Base-by-base conservation (phyloP, 2,329 filamentous ascomycete species). In the Fusarium graminum region DNA sequence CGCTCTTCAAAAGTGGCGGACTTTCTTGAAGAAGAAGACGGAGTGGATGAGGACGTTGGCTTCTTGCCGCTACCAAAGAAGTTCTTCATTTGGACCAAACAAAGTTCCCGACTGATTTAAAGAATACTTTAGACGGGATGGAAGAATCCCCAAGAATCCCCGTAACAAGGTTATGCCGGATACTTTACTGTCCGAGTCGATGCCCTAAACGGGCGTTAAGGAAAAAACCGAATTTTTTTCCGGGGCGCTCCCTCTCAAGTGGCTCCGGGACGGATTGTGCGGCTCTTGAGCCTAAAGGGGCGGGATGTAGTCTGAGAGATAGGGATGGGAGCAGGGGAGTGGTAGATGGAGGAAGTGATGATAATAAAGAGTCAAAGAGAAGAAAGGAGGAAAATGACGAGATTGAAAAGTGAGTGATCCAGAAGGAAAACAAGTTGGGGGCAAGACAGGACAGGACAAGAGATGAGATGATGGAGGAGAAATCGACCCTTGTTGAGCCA, bases 41-140 rank as follows among this genome's bases (percentile, higher is more conserved):
- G 49, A 63, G 59, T 49, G 49, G 62, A 53, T 34, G 63, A 66
- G 58, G 65, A 52, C 44, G 52, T 65, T 67, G 75, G 70, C 78
- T 83, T 84, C 78, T 79, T 80, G 70, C 70, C 76, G 64, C 72
- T 74, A 68, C 74, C 76, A 75, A 85, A 85, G 81, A 84, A 81
- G 65, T 68, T 68, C 81, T 84, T 85, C 83, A 85, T 85, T 80
- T 77, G 76, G 72, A 60, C 67, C 65, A 69, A 64, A 70, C 59
- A 68, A 73, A 63, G 62, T 58, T 63, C 52, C 56, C 65, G 47
- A 52, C 45, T 47, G 44, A 44, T 42, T 50, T 36, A 44, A 52
- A 58, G 57, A 60, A 67, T 51, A 52, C 38, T 52, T 60, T 45
- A 57, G 51, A 45, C 39, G 41, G 49, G 39, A 69, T 66, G 66